A percentile compares a stretch with the other conserved stretches of the same genome.
These are phyloP conservation scores for Didymella pomorum DNA, from an alignment of 2,329 filamentous ascomycete species.

Conservation along the genomic window DNA sequence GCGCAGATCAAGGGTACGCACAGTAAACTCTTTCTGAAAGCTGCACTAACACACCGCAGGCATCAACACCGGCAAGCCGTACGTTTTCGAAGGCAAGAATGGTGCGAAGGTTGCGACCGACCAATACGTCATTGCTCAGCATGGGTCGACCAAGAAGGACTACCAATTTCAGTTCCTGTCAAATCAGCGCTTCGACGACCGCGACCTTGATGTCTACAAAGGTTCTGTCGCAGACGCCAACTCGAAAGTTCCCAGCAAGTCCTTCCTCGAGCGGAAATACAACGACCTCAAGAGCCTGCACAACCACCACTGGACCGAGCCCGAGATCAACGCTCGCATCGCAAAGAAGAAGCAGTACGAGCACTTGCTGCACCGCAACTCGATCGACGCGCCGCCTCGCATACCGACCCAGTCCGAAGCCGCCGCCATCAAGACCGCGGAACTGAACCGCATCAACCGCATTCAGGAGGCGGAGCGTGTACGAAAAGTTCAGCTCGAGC, in stretches of 20 bases:
- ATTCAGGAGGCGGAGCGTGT: conserved; percentile 86
- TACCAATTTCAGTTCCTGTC: conserved; percentile 94
- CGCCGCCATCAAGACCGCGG: conserved; percentile 83
- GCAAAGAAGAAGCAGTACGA: conserved; percentile 66
- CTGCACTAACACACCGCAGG: conserved; percentile 58
- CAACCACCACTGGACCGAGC: conserved; percentile 81
- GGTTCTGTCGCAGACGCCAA: conserved; percentile 73
- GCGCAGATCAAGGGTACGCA: conserved; percentile 82
- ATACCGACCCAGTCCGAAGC: conserved; percentile 62
- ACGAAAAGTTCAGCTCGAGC: conserved; percentile 87
- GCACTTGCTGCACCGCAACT: conserved; percentile 68
- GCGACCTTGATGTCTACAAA: conserved; percentile 83
- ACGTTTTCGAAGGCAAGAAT: conserved; percentile 77
- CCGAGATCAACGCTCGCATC: conserved; percentile 82
- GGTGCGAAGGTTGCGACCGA: conserved; percentile 83
- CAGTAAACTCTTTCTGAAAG: no score
- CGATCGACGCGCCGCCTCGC: conserved; percentile 66
- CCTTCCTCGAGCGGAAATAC: conserved; percentile 73
- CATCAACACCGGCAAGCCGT: conserved; percentile 80
- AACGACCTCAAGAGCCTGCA: conserved; percentile 81
- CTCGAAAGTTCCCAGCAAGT: conserved; percentile 76
- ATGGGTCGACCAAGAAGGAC: conserved; percentile 82
- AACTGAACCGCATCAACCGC: conserved; percentile 85
- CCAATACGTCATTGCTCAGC: conserved; percentile 80
- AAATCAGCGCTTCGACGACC: conserved; percentile 82